These are phyloP conservation scores for Rhexocercosporidium sp. DNA, from an alignment of 2,329 filamentous ascomycete genomes.

Conservation along the genomic window DNA sequence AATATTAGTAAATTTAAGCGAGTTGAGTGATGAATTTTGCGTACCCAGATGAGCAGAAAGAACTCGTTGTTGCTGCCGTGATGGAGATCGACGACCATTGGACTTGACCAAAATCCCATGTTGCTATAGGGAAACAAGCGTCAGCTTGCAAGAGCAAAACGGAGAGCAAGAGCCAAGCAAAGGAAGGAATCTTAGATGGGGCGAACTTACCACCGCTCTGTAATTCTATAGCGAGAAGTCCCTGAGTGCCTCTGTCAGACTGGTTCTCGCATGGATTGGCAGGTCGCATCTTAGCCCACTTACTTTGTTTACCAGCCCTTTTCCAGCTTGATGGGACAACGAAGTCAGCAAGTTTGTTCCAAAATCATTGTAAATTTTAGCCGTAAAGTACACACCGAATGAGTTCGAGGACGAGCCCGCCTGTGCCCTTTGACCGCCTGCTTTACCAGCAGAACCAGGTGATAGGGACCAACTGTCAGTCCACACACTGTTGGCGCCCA, in stretches of 20 bases:
- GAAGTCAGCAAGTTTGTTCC: not conserved
- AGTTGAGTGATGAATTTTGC: not conserved
- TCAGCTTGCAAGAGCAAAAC: not conserved
- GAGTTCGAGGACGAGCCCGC: slow-evolving; percentile 29
- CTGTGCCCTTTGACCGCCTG: slow-evolving; percentile 24
- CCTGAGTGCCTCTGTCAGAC: slow-evolving; percentile 17
- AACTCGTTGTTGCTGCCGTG: slow-evolving; percentile 21
- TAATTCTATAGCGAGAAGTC: slow-evolving; percentile 28
- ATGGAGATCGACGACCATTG: slow-evolving; percentile 27
- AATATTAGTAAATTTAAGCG: not conserved
- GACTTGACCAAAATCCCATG: slow-evolving; percentile 34
- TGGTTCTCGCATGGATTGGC: not conserved
- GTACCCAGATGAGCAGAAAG: slow-evolving; percentile 10
- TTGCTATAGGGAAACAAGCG: not conserved
- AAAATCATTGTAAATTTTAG: not conserved
- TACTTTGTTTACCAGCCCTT: slow-evolving; percentile 22
- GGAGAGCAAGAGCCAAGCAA: not conserved
- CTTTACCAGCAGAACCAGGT: slow-evolving; percentile 23
- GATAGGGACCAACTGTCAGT: slow-evolving; percentile 30
- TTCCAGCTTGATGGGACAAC: slow-evolving; percentile 4
- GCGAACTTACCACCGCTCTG: slow-evolving; percentile 13
- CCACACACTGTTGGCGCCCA: slow-evolving; percentile 25
- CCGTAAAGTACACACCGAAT: slow-evolving; percentile 16
- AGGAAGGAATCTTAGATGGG: not conserved
- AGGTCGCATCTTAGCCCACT: not conserved